Evolutionary conservation across 2,329 filamentous ascomycete genomes (phyloP).

Genomic region (Tympanopsis confertula): DNA sequence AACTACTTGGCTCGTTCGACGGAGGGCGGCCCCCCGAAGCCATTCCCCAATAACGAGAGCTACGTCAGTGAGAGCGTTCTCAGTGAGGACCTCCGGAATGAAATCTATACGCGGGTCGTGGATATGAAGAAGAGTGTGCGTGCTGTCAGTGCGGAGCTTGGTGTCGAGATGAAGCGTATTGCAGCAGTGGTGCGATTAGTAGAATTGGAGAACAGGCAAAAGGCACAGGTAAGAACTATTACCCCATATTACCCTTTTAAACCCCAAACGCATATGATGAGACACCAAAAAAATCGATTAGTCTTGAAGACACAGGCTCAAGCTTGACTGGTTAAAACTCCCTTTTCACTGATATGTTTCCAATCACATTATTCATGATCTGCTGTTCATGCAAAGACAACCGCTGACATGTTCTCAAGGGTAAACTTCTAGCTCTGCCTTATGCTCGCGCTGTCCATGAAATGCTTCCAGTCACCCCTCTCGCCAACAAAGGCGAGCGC

Average conservation of each 20-base stretch:
- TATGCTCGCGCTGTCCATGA: background rate
- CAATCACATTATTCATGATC: background rate
- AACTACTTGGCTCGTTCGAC: constrained; percentile 13
- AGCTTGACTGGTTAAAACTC: background rate
- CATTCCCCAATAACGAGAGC: constrained; percentile 48
- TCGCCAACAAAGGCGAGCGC: constrained; percentile 23
- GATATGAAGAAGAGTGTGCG: constrained; percentile 42
- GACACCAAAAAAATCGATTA: constrained; percentile 14
- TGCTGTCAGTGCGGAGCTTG: constrained; percentile 48
- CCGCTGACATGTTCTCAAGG: background rate
- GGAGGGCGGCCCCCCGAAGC: constrained; percentile 12
- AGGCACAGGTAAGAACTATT: constrained; percentile 43
- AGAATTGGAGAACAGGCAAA: constrained; percentile 57
- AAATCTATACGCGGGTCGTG: constrained; percentile 49
- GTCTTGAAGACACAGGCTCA: background rate
- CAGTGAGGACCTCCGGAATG: constrained; percentile 51
- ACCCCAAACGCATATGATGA: constrained; percentile 46
- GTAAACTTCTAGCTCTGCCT: background rate
- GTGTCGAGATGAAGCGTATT: constrained; percentile 58
- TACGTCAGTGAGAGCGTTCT: constrained; percentile 53
- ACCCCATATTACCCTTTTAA: constrained; percentile 8
- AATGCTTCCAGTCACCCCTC: background rate
- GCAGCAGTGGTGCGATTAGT: constrained; percentile 60
- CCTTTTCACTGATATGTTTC: constrained; percentile 7
- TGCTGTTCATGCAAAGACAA: background rate